Conservation (phyloP, 2,329 filamentous ascomycete genomes). For the Simplicillium aogashimaense region DNA sequence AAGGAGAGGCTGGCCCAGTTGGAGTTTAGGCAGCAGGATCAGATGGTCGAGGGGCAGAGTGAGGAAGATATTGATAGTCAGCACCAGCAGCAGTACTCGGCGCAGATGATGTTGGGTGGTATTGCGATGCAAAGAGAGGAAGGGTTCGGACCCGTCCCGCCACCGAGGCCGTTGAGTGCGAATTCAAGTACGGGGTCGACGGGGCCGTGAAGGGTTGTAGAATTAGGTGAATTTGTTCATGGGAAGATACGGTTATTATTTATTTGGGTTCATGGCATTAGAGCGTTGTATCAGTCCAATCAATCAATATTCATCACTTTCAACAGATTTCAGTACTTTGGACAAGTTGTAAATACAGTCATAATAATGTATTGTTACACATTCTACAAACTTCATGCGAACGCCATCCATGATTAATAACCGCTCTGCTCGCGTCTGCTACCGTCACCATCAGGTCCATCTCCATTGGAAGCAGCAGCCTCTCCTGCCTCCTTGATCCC, state of each 20-base stretch:
- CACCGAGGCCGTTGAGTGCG: conserved; percentile 26
- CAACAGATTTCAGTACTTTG: not conserved
- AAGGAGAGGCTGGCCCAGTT: conserved; percentile 44
- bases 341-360: not conserved
- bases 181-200: conserved; percentile 33
- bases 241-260: conserved; percentile 15
- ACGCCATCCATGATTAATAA: conserved; percentile 24
- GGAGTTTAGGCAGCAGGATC: conserved; percentile 30
- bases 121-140: conserved; percentile 29
- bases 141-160: conserved; percentile 16
- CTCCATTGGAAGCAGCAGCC: conserved; percentile 27
- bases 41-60: conserved; percentile 16
- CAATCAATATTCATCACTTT: too few species aligned
- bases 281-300: too few species aligned
- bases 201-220: conserved; percentile 16
- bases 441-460: conserved; percentile 19
- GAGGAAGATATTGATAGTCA: conserved; percentile 22
- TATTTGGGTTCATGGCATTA: too few species aligned
- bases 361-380: not conserved
- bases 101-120: conserved; percentile 23
- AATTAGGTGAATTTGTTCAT: conserved; percentile 1
- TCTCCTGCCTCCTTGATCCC: conserved; percentile 56
- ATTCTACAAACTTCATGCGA: not conserved
- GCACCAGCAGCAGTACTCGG: conserved; percentile 12
- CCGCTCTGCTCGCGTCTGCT: conserved; percentile 43